Conservation (phyloP, 768 basidiomycete species). For the Pulveroboletus sp. region DNA sequence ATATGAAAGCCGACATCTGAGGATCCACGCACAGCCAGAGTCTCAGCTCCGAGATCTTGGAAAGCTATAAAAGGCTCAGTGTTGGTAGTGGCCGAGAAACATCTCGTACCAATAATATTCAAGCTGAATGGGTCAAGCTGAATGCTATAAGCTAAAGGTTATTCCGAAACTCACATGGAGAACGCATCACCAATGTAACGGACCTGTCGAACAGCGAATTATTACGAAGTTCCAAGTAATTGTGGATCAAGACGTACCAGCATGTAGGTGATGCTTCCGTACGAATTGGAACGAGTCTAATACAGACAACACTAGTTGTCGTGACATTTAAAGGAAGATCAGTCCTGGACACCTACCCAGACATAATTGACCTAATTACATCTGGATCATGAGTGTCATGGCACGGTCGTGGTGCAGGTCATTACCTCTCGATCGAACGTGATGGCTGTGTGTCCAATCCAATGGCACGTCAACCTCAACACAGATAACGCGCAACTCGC, state of each 20-base stretch:
- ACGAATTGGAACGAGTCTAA: neutral
- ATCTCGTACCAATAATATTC: constrained; percentile 9
- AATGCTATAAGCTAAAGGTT: neutral
- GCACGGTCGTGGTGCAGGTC: neutral
- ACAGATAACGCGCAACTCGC: neutral
- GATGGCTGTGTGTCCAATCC: constrained; percentile 7
- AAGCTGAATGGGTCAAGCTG: constrained; percentile 1
- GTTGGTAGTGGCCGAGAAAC: neutral
- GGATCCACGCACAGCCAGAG: constrained; percentile 4
- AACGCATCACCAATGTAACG: constrained; percentile 22
- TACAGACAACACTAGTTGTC: neutral
- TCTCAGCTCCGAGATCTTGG: constrained; percentile 2
- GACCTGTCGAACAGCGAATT: constrained; percentile 6
- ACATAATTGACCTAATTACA: constrained; percentile 14
- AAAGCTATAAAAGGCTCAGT: constrained; percentile 11
- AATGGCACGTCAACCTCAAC: neutral
- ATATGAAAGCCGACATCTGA: neutral
- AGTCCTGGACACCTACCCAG: constrained; percentile 14
- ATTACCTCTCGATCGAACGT: constrained; percentile 17
- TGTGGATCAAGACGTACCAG: constrained; percentile 8
- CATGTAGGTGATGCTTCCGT: neutral
- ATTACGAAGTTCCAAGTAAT: neutral
- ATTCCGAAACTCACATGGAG: constrained; percentile 11
- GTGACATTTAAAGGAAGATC: neutral
- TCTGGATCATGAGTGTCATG: neutral